Evolutionary conservation across 2,329 filamentous ascomycete genomes (phyloP).

Genomic region (Alternaria consortialis): DNA sequence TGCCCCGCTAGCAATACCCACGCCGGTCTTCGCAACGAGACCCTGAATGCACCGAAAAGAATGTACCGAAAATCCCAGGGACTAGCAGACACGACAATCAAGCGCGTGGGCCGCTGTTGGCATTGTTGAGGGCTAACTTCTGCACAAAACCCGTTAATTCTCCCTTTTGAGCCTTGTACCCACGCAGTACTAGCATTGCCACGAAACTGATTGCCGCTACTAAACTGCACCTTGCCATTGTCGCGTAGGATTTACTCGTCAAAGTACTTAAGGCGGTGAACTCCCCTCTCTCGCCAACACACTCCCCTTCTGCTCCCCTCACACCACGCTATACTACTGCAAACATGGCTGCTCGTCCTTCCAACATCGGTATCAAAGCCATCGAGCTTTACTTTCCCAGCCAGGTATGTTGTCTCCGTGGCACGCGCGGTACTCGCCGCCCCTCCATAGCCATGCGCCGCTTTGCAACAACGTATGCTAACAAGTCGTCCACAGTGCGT

Average conservation of each 20-base stretch:
- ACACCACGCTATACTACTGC: constrained; percentile 23
- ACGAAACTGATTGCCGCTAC: constrained; percentile 44
- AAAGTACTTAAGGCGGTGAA: constrained; percentile 47
- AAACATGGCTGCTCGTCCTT: constrained; percentile 57
- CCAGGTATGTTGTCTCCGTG: constrained; percentile 52
- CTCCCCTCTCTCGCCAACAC: constrained; percentile 29
- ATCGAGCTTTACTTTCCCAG: constrained; percentile 64
- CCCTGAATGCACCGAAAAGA: constrained; percentile 14
- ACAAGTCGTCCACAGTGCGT: constrained; percentile 55
- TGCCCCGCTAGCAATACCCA: background rate
- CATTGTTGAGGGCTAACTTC: constrained; percentile 38
- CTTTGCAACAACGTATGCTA: constrained; percentile 20
- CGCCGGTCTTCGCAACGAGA: constrained; percentile 8
- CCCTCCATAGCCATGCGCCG: background rate
- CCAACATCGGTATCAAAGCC: constrained; percentile 64
- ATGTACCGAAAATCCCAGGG: constrained; percentile 12
- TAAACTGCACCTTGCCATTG: constrained; percentile 49
- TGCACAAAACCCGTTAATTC: constrained; percentile 39
- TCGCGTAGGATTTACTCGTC: constrained; percentile 31
- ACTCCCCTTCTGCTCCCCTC: constrained; percentile 27
- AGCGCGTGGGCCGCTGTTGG: constrained; percentile 33
- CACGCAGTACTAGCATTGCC: constrained; percentile 40
- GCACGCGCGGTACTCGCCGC: background rate
- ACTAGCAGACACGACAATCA: constrained; percentile 9
- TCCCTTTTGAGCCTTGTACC: constrained; percentile 24